These are phyloP conservation scores for Austropuccinia psidii DNA, from an alignment of 1,284 basidiomycete species.

Conservation along the genomic window DNA sequence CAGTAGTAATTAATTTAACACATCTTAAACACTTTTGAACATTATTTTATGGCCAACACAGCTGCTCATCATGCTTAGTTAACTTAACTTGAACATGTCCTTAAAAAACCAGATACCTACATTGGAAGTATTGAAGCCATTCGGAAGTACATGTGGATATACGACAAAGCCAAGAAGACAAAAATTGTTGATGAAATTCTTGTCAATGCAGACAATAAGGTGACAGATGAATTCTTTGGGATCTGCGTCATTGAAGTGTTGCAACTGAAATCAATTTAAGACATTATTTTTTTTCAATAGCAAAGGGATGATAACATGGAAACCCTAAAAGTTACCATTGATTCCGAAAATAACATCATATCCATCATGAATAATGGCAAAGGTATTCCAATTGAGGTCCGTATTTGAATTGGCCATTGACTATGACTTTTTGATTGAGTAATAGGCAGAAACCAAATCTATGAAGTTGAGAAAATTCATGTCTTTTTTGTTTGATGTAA, in stretches of 20 bases:
- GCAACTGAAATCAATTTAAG: background rate
- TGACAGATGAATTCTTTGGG: too few relatives aligned
- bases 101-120: conserved; percentile 95
- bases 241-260: too few relatives aligned
- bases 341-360: conserved; percentile 74
- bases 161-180: conserved; percentile 52
- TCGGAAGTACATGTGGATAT: conserved; percentile 82
- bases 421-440: too few relatives aligned
- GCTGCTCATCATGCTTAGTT: conserved; percentile 54
- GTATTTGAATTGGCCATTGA: background rate
- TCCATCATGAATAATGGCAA: conserved; percentile 92
- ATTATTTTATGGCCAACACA: too few relatives aligned
- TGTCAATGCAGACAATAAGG: conserved; percentile 99
- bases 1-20: background rate
- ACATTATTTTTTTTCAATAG: conserved; percentile 45
- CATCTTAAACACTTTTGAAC: background rate
- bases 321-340: conserved; percentile 75
- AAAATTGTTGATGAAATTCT: conserved; percentile 99
- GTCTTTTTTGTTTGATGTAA: conserved; percentile 12
- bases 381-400: conserved; percentile 75
- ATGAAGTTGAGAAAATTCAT: background rate
- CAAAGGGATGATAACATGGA: conserved; percentile 68
- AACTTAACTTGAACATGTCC: conserved; percentile 90
- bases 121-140: conserved; percentile 87
- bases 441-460: background rate